Conservation (phyloP, 2,329 filamentous ascomycete genomes). For the Arthroderma uncinatum region DNA sequence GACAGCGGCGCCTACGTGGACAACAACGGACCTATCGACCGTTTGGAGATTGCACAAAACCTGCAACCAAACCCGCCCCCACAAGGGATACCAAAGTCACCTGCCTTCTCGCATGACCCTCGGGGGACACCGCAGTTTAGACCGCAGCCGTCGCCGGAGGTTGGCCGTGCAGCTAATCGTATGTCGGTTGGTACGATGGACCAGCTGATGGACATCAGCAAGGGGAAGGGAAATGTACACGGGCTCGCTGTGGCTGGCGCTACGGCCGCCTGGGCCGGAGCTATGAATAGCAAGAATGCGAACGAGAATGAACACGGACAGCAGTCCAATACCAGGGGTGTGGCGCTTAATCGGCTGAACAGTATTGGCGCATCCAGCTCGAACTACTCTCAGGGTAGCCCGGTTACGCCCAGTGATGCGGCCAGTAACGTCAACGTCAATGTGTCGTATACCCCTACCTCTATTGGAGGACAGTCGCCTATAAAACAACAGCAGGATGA, state of each 20-base stretch:
- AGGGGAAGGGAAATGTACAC: conserved; percentile 31
- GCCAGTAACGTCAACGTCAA: background rate
- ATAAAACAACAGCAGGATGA: conserved; percentile 23
- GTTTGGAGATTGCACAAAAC: conserved; percentile 26
- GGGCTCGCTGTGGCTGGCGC: conserved; percentile 29
- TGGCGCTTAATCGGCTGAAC: conserved; percentile 11
- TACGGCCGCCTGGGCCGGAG: conserved; percentile 31
- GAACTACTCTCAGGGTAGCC: conserved; percentile 10
- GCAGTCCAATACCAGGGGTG: background rate
- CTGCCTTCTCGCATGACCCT: conserved; percentile 65
- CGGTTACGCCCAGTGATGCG: conserved; percentile 6
- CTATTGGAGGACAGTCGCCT: background rate
- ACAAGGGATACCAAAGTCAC: conserved; percentile 66
- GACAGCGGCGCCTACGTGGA: conserved; percentile 27
- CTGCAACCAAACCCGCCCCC: conserved; percentile 48
- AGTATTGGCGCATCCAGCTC: conserved; percentile 10
- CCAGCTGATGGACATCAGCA: conserved; percentile 61
- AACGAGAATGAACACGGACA: background rate
- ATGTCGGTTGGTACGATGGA: conserved; percentile 72
- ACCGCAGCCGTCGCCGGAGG: conserved; percentile 63
- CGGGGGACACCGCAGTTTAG: conserved; percentile 57
- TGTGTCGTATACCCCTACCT: background rate
- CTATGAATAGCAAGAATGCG: background rate
- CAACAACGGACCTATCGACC: conserved; percentile 14
- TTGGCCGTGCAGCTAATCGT: conserved; percentile 69